Base-by-base conservation (phyloP, 2,329 filamentous ascomycete species). In the Lasiodiplodia theobromae region DNA sequence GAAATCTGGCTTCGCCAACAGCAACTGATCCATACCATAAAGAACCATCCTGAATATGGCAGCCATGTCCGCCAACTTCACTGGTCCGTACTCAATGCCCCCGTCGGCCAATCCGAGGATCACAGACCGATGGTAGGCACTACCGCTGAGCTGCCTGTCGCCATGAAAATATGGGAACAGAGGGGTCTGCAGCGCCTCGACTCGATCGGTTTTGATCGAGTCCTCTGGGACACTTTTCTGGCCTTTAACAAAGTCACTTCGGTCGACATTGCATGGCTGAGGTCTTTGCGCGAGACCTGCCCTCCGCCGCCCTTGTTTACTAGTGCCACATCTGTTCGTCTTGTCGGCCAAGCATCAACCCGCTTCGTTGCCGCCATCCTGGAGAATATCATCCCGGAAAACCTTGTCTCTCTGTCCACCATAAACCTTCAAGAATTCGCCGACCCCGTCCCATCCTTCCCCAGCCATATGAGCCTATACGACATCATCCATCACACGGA, bases 351-450 rank as follows among this genome's bases (percentile, higher is more conserved):
- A n/a, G 57, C 57, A 60, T 60, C 57, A 12, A 47, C 12, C 3
- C 57, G n/a, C 11, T 60, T 60, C 38, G 23, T 60, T 4, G 10
- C 57, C 11, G 23, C 57, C 14, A 60, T 60, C 57, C 57, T 60
- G 12, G 57, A 44, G 3, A 47, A n/a, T 23, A 60, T 60, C 23
- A n/a, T 47, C 38, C 57, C 57, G 4, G 37, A 23, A 44, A 47
- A 47, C 16, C 57, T 60, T 23, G 37, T 47, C 57, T 60, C 57
- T 2, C 57, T 60, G 1, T 16, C 37, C 37, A 60, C 57, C 37
- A 47, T 60, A 38, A 60, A 60, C 57, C 57, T 60, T 23, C 57
- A 60, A 60, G 37, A 60, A 47, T 60, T 40, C 38, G 57, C 57
- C 37, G 57, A 60, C n/a, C 57, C 57, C 38, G 7, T 60, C 23